These are phyloP conservation scores for Aspergillus carlsbadensis DNA, from an alignment of 495 filamentous ascomycete genomes.

Conservation along the genomic window DNA sequence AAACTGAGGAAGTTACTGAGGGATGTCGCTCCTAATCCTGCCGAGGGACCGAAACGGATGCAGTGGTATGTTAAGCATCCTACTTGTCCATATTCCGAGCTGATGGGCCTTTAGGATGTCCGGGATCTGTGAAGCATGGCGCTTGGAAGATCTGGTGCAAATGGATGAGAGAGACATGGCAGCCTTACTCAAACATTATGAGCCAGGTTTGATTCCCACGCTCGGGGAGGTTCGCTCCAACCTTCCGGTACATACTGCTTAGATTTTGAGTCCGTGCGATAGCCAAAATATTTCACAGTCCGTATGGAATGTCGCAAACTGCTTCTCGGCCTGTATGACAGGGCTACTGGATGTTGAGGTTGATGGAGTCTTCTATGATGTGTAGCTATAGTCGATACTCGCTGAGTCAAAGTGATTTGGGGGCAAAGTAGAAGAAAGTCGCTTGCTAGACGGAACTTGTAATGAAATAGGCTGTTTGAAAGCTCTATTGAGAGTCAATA, in stretches of 20 bases:
- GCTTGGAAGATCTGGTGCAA: slow-evolving; percentile 77
- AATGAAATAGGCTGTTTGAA: too few relatives aligned
- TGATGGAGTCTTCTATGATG: too few relatives aligned
- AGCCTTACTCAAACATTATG: slow-evolving; percentile 67
- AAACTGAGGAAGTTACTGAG: slow-evolving; percentile 75
- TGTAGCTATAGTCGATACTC: too few relatives aligned
- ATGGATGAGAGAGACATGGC: slow-evolving; percentile 88
- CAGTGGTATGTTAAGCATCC: slow-evolving; percentile 61
- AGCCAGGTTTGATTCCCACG: slow-evolving; percentile 42
- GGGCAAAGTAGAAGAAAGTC: too few relatives aligned
- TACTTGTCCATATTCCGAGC: neutral
- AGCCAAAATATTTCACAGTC: neutral
- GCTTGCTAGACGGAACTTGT: too few relatives aligned
- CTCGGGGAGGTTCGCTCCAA: slow-evolving; percentile 36
- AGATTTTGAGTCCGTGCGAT: too few relatives aligned
- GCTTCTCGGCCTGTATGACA: too few relatives aligned
- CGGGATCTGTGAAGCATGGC: slow-evolving; percentile 83
- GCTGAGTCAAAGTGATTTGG: too few relatives aligned
- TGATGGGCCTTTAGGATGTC: slow-evolving; percentile 64
- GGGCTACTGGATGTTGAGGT: too few relatives aligned
- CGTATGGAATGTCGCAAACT: too few relatives aligned
- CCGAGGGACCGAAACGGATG: slow-evolving; percentile 89
- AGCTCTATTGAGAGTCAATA: too few relatives aligned
- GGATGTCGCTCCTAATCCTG: slow-evolving; percentile 64
- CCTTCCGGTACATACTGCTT: neutral